Percentiles rank a stretch among this genome's conserved stretches.
These are phyloP conservation scores for Lignosus rhinocerotis DNA, from an alignment of 1,284 basidiomycete genomes.

Conservation along the genomic window DNA sequence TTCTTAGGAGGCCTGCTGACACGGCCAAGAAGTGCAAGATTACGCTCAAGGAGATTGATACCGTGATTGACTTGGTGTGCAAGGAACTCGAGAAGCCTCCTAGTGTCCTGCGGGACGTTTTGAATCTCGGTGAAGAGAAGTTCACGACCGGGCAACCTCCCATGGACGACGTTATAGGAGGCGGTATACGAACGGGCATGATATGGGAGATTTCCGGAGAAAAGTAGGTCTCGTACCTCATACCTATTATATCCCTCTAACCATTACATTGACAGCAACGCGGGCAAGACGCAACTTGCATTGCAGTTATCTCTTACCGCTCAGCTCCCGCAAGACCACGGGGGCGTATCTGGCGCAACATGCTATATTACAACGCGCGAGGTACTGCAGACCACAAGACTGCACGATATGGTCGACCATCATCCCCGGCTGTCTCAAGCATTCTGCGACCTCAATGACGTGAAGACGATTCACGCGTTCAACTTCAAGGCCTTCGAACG, in stretches of 20 bases:
- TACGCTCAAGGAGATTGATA: constrained; percentile 46
- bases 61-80: constrained; percentile 50
- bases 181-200: constrained; percentile 75
- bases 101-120: constrained; percentile 39
- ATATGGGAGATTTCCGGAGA: constrained; percentile 87
- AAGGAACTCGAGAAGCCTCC: constrained; percentile 37
- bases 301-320: constrained; percentile 77
- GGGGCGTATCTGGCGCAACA: constrained; percentile 57
- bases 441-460: constrained; percentile 57
- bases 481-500: constrained; percentile 67
- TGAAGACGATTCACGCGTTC: constrained; percentile 64
- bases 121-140: constrained; percentile 39
- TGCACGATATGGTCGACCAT: constrained; percentile 53
- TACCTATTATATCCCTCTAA: neutral
- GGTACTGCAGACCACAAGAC: constrained; percentile 66
- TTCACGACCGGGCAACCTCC: constrained; percentile 71
- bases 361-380: constrained; percentile 80
- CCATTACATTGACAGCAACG: constrained; percentile 51
- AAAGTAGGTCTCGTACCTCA: constrained; percentile 51
- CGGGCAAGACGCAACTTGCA: constrained; percentile 87
- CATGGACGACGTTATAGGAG: constrained; percentile 69
- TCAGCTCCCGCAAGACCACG: constrained; percentile 59
- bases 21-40: constrained; percentile 56
- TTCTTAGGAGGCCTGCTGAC: constrained; percentile 49
- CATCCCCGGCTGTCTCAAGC: constrained; percentile 51